Evolutionary conservation across 2,329 filamentous ascomycete species (phyloP).

Genomic region (Colletotrichum simmondsii): DNA sequence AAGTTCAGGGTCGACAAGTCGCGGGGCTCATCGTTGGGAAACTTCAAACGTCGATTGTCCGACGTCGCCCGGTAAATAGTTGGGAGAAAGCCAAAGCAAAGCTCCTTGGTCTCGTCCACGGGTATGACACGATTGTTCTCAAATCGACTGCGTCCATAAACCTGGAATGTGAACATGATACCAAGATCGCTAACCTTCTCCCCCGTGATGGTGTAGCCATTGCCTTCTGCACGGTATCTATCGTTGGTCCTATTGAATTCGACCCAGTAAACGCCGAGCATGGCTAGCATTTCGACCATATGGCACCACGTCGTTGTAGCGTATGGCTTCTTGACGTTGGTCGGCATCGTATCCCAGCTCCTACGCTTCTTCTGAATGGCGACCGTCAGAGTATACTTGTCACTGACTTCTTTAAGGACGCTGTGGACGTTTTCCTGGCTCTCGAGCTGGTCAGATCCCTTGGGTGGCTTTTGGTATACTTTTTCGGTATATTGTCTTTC

Average conservation of each 20-base stretch:
- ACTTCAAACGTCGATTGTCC: slow-evolving; percentile 51
- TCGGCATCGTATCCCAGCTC: slow-evolving; percentile 65
- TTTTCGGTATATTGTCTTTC: slow-evolving; percentile 41
- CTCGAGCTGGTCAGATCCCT: neutral
- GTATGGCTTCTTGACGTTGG: slow-evolving; percentile 58
- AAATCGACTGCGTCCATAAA: slow-evolving; percentile 61
- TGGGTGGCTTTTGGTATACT: slow-evolving; percentile 5
- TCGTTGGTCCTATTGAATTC: slow-evolving; percentile 64
- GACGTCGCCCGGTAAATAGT: slow-evolving; percentile 60
- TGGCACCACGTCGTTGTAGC: slow-evolving; percentile 67
- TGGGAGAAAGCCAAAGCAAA: slow-evolving; percentile 66
- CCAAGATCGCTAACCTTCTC: slow-evolving; percentile 60
- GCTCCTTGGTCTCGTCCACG: slow-evolving; percentile 61
- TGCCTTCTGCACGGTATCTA: slow-evolving; percentile 65
- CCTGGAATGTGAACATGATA: slow-evolving; percentile 64
- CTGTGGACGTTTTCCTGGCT: neutral
- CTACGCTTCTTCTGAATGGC: slow-evolving; percentile 58
- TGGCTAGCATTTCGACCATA: slow-evolving; percentile 63
- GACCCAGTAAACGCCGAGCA: slow-evolving; percentile 68
- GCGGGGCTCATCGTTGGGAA: slow-evolving; percentile 52
- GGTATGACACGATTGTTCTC: slow-evolving; percentile 63
- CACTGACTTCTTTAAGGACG: slow-evolving; percentile 20
- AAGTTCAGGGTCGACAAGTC: slow-evolving; percentile 58
- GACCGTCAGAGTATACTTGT: slow-evolving; percentile 54
- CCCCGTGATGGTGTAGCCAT: slow-evolving; percentile 63